phyloP scores from a whole-genome alignment of 2,329 filamentous ascomycete species.

The Pseudogymnoascus sp. region DNA sequence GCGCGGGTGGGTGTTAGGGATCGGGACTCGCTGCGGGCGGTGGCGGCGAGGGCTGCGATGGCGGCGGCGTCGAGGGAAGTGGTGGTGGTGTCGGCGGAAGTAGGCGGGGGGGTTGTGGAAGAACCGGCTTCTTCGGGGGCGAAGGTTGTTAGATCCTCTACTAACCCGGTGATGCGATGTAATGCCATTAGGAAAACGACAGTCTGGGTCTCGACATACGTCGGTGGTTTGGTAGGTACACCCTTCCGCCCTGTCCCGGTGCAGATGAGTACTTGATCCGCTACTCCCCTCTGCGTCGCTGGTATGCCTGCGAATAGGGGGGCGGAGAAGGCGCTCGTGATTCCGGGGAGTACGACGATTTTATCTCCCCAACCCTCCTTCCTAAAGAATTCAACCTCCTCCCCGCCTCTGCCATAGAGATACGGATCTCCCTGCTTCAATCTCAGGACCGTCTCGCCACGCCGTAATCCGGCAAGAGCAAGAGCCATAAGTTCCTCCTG shows the following conservation, averaged over 20 bases:
- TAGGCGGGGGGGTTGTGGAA: too few relatives aligned
- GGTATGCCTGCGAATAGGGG: slow-evolving; percentile 85
- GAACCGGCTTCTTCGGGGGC: slow-evolving; percentile 27
- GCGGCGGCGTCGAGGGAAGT: too few relatives aligned
- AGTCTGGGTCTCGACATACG: slow-evolving; percentile 66
- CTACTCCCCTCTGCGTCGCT: slow-evolving; percentile 77
- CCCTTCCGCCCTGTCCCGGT: slow-evolving; percentile 93
- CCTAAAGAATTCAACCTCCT: slow-evolving; percentile 82
- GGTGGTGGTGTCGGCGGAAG: too few relatives aligned
- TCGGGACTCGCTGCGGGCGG: too few relatives aligned
- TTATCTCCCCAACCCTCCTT: slow-evolving; percentile 56
- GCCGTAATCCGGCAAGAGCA: slow-evolving; percentile 58
- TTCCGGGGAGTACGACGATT: slow-evolving; percentile 70
- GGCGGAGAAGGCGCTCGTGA: slow-evolving; percentile 80
- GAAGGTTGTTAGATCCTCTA: slow-evolving; percentile 56
- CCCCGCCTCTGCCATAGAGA: slow-evolving; percentile 87
- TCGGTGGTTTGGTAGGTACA: slow-evolving; percentile 69
- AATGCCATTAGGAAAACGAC: slow-evolving; percentile 94
- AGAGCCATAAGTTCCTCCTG: slow-evolving; percentile 80
- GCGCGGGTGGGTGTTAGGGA: slow-evolving; percentile 29
- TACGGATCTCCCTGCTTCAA: slow-evolving; percentile 97
- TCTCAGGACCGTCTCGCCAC: slow-evolving; percentile 73
- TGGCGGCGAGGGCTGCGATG: too few relatives aligned
- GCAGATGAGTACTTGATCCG: slow-evolving; percentile 91
- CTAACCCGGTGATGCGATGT: slow-evolving; percentile 68